Base-by-base conservation (phyloP, 1,284 basidiomycete genomes). In the Irpex sp. region DNA sequence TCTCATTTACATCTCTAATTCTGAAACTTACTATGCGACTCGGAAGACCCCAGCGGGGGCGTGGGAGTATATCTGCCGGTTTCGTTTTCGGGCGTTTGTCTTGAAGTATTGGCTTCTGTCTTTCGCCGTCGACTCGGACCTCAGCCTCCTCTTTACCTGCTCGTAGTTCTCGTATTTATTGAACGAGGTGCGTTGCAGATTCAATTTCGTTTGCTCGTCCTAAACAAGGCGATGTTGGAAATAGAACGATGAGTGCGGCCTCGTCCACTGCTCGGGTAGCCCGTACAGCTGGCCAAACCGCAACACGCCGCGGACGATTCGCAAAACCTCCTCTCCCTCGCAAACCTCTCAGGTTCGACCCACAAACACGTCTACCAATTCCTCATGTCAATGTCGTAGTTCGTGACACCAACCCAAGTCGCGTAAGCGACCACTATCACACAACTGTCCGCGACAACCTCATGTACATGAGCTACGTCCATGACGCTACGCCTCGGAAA, bases 401-500 rank as follows among this genome's bases (percentile, higher is more conserved):
- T 40, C 86, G 88, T 69, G 86, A 92, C 71, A 92, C 91, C 55
- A 88, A 92, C 57, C 82, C 85, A 64, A 91, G 85, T 70, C 88
- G 96, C 57, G 85, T 96, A 63, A 81, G 85, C 64, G 89, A 95
- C 67, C 93, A 98, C 80, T 98, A 97, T 80, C 76, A 92, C 73
- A 79, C 81, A 60, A 92, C 95, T 7, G 83, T 99, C 63, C 85
- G 88, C 21, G 89, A 94, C 71, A 87, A 98, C 78, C 80, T 97
- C 69, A 87, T 99, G 82, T 99, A 99, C 84, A 92, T 98, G 86
- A 93, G 92, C 58, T 98, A 97, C 81, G 82, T 88, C 64, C 95
- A 97, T 76, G 84, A 85, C 70, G 76, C 81, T 58, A 79, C 74
- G 4, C 74, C 82, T 0, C 83, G 81, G 38, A 80, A 84, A 17